phyloP scores from a whole-genome alignment of 495 filamentous ascomycete genomes.

The Apiosordaria backusii region DNA sequence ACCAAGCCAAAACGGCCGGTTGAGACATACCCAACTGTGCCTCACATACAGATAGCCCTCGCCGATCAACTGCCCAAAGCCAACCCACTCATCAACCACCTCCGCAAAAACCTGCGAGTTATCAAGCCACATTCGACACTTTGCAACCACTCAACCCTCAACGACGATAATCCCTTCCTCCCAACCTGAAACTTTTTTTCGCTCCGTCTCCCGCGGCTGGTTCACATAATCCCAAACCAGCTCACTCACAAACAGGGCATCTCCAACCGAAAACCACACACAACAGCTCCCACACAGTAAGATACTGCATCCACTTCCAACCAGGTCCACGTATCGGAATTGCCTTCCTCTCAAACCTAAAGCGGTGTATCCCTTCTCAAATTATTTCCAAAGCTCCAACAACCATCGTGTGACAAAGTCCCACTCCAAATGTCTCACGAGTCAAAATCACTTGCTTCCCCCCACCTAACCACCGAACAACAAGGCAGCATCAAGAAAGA shows the following conservation, averaged over 20 bases:
- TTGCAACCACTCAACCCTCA: not conserved
- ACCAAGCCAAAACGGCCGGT: not conserved
- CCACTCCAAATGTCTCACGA: not conserved
- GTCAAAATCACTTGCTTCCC: not conserved
- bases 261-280: not conserved
- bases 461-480: not conserved
- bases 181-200: too few relatives aligned
- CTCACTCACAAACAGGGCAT: too few relatives aligned
- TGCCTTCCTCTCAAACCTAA: not conserved
- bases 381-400: not conserved
- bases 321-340: not conserved
- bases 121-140: conserved; percentile 5
- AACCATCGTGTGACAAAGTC: too few relatives aligned
- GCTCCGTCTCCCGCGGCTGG: not conserved
- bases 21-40: not conserved
- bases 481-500: too few relatives aligned
- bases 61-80: not conserved
- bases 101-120: not conserved
- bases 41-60: not conserved
- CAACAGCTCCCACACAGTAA: too few relatives aligned
- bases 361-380: not conserved
- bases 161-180: not conserved
- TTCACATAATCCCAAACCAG: not conserved
- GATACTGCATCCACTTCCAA: not conserved
- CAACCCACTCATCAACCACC: not conserved